Conservation (phyloP, 345 rosid genomes). For the Pistacia integerrima region DNA sequence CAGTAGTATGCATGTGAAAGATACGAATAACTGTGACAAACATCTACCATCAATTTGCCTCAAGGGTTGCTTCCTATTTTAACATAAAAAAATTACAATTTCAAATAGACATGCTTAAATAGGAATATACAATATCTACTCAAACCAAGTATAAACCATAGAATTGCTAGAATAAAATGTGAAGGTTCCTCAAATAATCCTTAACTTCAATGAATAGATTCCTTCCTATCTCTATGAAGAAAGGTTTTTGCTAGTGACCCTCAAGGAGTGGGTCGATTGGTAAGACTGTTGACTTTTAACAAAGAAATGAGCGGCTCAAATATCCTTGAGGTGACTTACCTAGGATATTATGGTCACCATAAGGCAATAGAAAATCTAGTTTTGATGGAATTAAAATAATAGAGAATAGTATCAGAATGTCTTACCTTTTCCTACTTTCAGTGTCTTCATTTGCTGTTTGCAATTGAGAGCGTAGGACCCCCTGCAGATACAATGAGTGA, state of each 20-base stretch:
- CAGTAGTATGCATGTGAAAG: background rate
- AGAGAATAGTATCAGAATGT: background rate
- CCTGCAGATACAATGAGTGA: constrained; percentile 49
- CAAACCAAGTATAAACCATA: background rate
- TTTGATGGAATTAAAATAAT: background rate
- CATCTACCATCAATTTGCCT: background rate
- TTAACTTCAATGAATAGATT: background rate
- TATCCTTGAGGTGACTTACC: too few relatives aligned
- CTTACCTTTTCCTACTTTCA: constrained; percentile 72
- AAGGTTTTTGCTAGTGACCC: background rate
- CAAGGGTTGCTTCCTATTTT: background rate
- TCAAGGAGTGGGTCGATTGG: background rate
- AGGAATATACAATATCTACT: background rate
- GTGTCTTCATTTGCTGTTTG: constrained; percentile 86
- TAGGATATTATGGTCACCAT: background rate
- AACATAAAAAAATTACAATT: background rate
- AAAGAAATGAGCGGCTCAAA: too few relatives aligned
- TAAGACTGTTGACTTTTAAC: background rate
- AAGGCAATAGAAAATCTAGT: background rate
- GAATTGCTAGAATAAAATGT: background rate
- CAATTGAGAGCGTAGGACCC: constrained; percentile 77
- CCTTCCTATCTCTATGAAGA: background rate
- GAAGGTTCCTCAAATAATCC: too few relatives aligned
- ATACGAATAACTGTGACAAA: background rate
- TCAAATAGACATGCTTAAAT: background rate